Conservation (phyloP, 2,329 filamentous ascomycete species). For the Cladobotryum protrusum region DNA sequence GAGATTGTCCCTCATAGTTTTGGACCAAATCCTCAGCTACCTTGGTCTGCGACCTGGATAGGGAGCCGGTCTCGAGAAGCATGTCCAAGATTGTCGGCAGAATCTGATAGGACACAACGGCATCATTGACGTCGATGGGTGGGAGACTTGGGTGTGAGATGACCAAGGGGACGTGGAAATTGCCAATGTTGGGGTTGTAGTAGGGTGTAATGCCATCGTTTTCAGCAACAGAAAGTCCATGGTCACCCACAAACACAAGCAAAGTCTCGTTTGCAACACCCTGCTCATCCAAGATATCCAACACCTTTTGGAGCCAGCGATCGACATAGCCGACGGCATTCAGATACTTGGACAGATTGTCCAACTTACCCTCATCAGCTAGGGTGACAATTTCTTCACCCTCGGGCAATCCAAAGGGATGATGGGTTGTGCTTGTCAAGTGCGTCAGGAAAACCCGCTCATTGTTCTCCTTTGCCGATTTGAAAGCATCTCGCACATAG, state of each 20-base stretch:
- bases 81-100: slow-evolving; percentile 29
- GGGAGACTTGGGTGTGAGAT: slow-evolving; percentile 27
- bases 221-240: slow-evolving; percentile 27
- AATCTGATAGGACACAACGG: slow-evolving; percentile 27
- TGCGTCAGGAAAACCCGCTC: slow-evolving; percentile 28
- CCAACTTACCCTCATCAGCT: slow-evolving; percentile 15
- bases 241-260: slow-evolving; percentile 26
- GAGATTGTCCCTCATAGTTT: slow-evolving; percentile 22
- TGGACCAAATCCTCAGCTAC: slow-evolving; percentile 17
- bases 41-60: slow-evolving; percentile 10
- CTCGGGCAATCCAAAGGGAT: slow-evolving; percentile 25
- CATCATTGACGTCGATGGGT: slow-evolving; percentile 24
- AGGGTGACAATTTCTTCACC: slow-evolving; percentile 17
- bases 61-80: slow-evolving; percentile 25
- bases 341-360: slow-evolving; percentile 27
- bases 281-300: slow-evolving; percentile 24
- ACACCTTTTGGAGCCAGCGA: slow-evolving; percentile 24
- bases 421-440: slow-evolving; percentile 29
- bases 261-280: slow-evolving; percentile 27
- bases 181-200: slow-evolving; percentile 27
- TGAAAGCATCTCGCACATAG: slow-evolving; percentile 27
- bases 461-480: slow-evolving; percentile 21
- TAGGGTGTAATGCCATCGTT: slow-evolving; percentile 26
- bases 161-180: slow-evolving; percentile 27
- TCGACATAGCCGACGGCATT: slow-evolving; percentile 27